Evolutionary conservation across 2,329 filamentous ascomycete species (phyloP).

Genomic region (Trichophyton equinum): DNA sequence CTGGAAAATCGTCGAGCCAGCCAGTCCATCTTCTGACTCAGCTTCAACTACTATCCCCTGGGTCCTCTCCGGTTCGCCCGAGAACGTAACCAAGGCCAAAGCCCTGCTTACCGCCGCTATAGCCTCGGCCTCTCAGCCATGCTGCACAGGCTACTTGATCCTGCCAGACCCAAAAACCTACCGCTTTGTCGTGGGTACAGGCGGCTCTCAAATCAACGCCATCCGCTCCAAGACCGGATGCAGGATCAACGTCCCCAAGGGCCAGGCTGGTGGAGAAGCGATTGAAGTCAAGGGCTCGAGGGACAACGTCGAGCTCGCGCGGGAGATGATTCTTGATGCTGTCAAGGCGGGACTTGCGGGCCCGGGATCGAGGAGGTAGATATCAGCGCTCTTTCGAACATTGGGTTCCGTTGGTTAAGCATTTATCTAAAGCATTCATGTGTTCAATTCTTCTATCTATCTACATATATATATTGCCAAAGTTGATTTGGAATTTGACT

Average conservation of each 20-base stretch:
- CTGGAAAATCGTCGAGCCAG: conserved; percentile 63
- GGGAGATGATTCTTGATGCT: conserved; percentile 75
- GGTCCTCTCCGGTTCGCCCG: conserved; percentile 68
- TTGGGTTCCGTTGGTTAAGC: too few relatives aligned
- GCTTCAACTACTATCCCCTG: conserved; percentile 49
- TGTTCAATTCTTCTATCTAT: too few relatives aligned
- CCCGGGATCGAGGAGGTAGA: not conserved
- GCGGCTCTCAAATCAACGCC: conserved; percentile 79
- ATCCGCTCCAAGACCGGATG: conserved; percentile 89
- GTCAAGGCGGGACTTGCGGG: conserved; percentile 40
- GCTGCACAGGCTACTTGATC: conserved; percentile 70
- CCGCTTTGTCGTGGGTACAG: conserved; percentile 77
- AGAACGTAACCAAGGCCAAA: conserved; percentile 72
- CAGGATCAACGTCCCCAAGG: conserved; percentile 83
- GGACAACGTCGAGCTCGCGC: conserved; percentile 74
- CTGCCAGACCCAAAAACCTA: conserved; percentile 83
- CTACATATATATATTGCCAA: too few relatives aligned
- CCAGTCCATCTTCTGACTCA: conserved; percentile 19
- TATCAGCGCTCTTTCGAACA: too few relatives aligned
- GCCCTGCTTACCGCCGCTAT: conserved; percentile 60
- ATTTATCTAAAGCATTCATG: too few relatives aligned
- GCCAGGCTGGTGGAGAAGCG: conserved; percentile 61
- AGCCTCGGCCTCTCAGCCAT: conserved; percentile 40
- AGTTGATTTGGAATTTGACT: too few relatives aligned
- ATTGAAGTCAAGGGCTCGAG: conserved; percentile 76